Conservation (phyloP, 106 monocot genomes). For the Acanthochlamys bracteata region DNA sequence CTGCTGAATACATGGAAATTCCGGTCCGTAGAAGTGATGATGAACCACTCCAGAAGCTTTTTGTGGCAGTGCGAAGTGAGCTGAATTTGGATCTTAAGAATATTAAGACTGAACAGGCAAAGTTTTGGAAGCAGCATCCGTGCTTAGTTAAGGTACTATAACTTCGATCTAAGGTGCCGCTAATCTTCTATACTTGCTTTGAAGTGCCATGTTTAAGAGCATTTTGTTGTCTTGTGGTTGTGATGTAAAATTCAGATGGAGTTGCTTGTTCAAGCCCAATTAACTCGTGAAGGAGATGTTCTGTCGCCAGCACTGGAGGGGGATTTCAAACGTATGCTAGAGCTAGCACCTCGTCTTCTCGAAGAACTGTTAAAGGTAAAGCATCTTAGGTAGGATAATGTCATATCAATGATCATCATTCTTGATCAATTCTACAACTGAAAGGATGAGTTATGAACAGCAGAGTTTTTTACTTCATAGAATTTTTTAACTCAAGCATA, state of each 20-base stretch:
- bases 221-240: slow-evolving; percentile 2
- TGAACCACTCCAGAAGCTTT: slow-evolving; percentile 72
- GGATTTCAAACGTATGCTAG: slow-evolving; percentile 79
- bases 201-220: neutral
- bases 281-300: slow-evolving; percentile 49
- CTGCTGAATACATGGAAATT: slow-evolving; percentile 92
- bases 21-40: slow-evolving; percentile 82
- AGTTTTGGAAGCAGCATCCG: slow-evolving; percentile 96
- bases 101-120: slow-evolving; percentile 79
- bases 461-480: too few relatives aligned
- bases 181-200: neutral
- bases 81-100: slow-evolving; percentile 76
- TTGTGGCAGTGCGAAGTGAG: slow-evolving; percentile 70
- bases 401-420: too few relatives aligned
- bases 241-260: slow-evolving; percentile 48
- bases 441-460: too few relatives aligned
- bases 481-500: too few relatives aligned
- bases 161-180: neutral
- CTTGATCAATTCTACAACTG: too few relatives aligned
- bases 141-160: slow-evolving; percentile 73
- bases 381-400: neutral
- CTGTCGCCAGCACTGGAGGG: slow-evolving; percentile 43
- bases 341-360: slow-evolving; percentile 87
- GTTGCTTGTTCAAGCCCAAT: slow-evolving; percentile 71
- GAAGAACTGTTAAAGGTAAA: slow-evolving; percentile 80